Evolutionary conservation across 305 asterid species (phyloP).

Genomic region (Fraxinus baroniana): DNA sequence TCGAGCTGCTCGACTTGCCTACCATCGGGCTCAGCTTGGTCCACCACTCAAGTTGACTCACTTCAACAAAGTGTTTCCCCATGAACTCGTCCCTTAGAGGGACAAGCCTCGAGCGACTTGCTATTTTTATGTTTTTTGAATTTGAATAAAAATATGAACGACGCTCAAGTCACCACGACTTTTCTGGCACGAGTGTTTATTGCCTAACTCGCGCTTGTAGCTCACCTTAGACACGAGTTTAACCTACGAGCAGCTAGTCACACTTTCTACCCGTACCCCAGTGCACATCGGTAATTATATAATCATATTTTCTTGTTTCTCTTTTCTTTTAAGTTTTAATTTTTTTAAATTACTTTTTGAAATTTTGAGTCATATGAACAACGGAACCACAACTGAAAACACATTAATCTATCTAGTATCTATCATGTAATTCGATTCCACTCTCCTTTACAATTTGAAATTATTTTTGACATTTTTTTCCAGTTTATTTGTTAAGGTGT

Average conservation of each 20-base stretch:
- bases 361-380: neutral
- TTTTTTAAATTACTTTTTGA: no score
- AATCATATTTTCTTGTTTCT: neutral
- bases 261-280: neutral
- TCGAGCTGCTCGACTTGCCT: neutral
- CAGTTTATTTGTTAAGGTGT: neutral
- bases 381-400: neutral
- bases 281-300: neutral
- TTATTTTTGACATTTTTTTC: neutral
- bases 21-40: neutral
- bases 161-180: neutral
- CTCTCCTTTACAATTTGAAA: neutral
- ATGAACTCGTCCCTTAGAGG: neutral
- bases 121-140: no score
- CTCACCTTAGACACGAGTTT: neutral
- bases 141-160: neutral
- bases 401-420: neutral
- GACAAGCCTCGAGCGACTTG: neutral
- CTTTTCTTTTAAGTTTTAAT: neutral
- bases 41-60: neutral
- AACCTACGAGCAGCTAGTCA: neutral
- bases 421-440: neutral
- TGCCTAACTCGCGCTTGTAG: no score
- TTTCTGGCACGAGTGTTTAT: no score
- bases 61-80: neutral